Percentiles rank a stretch among this genome's conserved stretches.
phyloP scores from a whole-genome alignment of 768 basidiomycete species.

The Favolaschia claudopus region DNA sequence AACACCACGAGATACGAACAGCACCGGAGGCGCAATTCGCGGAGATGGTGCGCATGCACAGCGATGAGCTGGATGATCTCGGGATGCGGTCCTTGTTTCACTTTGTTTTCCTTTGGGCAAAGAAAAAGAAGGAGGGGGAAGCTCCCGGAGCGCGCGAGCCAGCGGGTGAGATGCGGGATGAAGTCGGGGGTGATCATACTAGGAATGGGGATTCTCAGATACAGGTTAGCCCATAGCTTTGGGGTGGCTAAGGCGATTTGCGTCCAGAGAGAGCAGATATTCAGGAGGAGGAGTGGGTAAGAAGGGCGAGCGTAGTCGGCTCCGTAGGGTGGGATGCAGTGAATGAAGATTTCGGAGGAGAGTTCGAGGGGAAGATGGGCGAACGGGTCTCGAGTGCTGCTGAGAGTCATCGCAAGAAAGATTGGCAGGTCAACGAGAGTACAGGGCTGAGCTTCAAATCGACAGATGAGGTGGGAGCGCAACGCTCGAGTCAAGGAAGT shows the following conservation, averaged over 20 bases:
- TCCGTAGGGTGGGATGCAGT: neutral
- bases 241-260: neutral
- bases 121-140: neutral
- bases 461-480: too few species aligned
- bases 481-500: too few species aligned
- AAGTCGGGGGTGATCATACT: neutral
- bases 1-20: neutral
- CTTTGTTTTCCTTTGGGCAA: neutral
- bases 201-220: neutral
- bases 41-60: neutral
- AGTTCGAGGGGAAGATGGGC: neutral
- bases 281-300: neutral
- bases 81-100: neutral
- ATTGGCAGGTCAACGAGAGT: too few species aligned
- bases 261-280: neutral
- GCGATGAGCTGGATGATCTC: neutral
- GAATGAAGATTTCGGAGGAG: constrained; percentile 4
- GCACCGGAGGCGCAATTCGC: neutral
- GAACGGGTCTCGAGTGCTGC: neutral
- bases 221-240: neutral
- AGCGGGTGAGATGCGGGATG: neutral
- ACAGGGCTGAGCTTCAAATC: too few species aligned
- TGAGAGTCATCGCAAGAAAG: too few species aligned
- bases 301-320: neutral
- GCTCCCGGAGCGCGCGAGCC: neutral